Evolutionary conservation across 805 yeast species (phyloP).

Genomic region (Teunomyces gatunensis): DNA sequence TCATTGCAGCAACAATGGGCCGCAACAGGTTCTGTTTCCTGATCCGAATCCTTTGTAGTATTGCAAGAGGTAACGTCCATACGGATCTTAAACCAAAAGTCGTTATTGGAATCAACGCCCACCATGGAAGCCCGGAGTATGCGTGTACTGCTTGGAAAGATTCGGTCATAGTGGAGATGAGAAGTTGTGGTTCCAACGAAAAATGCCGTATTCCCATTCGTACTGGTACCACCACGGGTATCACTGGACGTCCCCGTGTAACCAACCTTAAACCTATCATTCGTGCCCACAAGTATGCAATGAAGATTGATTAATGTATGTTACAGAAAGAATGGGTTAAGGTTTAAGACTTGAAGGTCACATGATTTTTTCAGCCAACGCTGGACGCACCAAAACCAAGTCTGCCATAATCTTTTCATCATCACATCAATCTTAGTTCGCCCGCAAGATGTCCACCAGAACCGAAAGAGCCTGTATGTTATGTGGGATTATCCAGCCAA

Average conservation of each 20-base stretch:
- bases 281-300: not conserved
- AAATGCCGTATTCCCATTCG: constrained; percentile 15
- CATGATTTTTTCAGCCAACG: not conserved
- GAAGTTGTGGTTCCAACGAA: constrained; percentile 30
- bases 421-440: not conserved
- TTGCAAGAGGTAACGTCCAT: constrained; percentile 76
- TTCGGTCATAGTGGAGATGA: constrained; percentile 33
- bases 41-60: constrained; percentile 64
- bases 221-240: not conserved
- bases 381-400: not conserved
- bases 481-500: constrained; percentile 88
- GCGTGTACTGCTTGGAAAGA: constrained; percentile 50
- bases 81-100: constrained; percentile 64
- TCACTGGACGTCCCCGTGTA: not conserved
- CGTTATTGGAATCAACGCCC: constrained; percentile 69
- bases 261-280: not conserved
- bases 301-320: not conserved
- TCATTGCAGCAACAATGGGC: constrained; percentile 70
- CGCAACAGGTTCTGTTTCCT: constrained; percentile 69
- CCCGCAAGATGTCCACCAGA: constrained; percentile 45
- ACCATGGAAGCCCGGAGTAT: constrained; percentile 74
- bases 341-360: not conserved
- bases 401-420: not conserved
- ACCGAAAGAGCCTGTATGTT: constrained; percentile 95
- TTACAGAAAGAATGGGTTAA: not conserved